A percentile compares a stretch with the other conserved stretches of the same genome.
These are phyloP conservation scores for Fusarium gaditjirri DNA, from an alignment of 2,329 filamentous ascomycete genomes.

Conservation along the genomic window DNA sequence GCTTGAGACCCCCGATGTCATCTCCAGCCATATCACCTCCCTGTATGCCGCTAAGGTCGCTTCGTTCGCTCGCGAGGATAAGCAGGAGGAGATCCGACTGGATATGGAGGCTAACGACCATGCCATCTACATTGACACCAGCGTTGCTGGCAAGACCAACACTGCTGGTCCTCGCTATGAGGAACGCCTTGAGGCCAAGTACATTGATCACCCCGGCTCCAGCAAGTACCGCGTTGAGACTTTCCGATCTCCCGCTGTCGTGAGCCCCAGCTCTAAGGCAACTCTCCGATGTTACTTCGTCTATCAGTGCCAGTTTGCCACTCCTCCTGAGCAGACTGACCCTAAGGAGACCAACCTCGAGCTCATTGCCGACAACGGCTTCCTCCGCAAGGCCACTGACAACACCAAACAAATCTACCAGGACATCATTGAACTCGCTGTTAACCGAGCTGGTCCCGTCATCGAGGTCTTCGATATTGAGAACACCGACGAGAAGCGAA, in stretches of 20 bases:
- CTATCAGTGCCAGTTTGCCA: constrained; percentile 93
- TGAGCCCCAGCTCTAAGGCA: constrained; percentile 78
- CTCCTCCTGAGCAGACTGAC: constrained; percentile 74
- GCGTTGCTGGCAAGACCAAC: constrained; percentile 83
- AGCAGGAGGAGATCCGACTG: constrained; percentile 90
- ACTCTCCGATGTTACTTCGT: constrained; percentile 98
- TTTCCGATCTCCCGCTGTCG: constrained; percentile 87
- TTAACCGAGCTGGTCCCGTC: constrained; percentile 87
- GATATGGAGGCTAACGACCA: constrained; percentile 96
- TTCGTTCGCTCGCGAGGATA: constrained; percentile 91
- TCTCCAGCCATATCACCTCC: constrained; percentile 94
- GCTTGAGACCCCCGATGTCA: constrained; percentile 85
- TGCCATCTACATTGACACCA: constrained; percentile 98
- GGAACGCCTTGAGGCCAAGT: constrained; percentile 92
- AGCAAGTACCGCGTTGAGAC: constrained; percentile 93
- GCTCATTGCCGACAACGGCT: constrained; percentile 90
- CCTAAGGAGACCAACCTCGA: constrained; percentile 88
- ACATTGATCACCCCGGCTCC: constrained; percentile 81
- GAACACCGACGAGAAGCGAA: constrained; percentile 87
- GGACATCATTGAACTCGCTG: constrained; percentile 88
- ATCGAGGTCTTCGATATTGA: constrained; percentile 99
- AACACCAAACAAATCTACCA: constrained; percentile 98
- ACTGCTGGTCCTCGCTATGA: constrained; percentile 90
- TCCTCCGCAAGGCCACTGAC: constrained; percentile 92
- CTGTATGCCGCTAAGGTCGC: constrained; percentile 97